Base-by-base conservation (phyloP, 2,329 filamentous ascomycete species). In the Fusarium concolor region DNA sequence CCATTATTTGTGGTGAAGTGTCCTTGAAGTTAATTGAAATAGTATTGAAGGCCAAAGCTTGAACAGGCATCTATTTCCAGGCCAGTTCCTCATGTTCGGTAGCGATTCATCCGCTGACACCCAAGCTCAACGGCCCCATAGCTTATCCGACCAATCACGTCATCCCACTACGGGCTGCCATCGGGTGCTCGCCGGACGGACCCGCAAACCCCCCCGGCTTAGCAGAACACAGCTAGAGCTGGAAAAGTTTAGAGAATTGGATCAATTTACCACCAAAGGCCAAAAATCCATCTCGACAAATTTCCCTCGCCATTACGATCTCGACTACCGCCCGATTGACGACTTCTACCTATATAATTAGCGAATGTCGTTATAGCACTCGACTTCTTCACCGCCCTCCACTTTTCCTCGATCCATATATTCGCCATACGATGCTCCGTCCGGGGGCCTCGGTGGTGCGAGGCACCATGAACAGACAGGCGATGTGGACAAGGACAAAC, bases 361-460 rank as follows among this genome's bases (percentile, higher is more conserved):
- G 37, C 66, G 67, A 67, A 69, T 70, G 67, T 26, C 43, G 58
- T 61, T 28, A 67, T 68, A 44, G 38, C 18, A 44, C n/a, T 46
- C 53, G 26, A 33, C n/a, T 31, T 9, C 22, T 14, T 24, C 33
- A 54, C 46, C 58, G 31, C 20, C 10, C 42, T 37, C 15, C 37
- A 42, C 52, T 65, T 47, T 29, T 29, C 37, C 29, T 31, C 29
- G 29, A 12, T 47, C 50, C 52, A 38, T 49, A 65, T 37, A 53
- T 33, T 41, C 42, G 43, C 60, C 45, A n/a, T 59, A 89, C 89
- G 85, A 86, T 82, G 79, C 82, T 87, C 77, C 84, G 82, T 77
- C 79, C 82, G 63, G 82, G 85, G 80, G 82, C 85, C 77, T 81
- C 82, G 72, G 77, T 79, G 79, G 81, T 87, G 73, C 79, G 81